Evolutionary conservation across 768 basidiomycete genomes (phyloP).

Genomic region (Cytidiella melzeri): DNA sequence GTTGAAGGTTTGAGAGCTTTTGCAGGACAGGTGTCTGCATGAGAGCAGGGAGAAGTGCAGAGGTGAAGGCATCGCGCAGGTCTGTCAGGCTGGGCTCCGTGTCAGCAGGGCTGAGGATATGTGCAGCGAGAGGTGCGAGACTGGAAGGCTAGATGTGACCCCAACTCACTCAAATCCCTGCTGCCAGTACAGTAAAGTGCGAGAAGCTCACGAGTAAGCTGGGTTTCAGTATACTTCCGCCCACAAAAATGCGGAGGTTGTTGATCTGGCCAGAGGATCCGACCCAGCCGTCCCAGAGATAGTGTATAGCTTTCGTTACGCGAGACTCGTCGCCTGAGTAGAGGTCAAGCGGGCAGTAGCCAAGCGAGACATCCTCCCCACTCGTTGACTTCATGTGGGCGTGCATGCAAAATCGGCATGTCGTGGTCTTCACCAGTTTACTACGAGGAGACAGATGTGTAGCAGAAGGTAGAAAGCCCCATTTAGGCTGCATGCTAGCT

Average conservation of each 20-base stretch:
- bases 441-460: slow-evolving; percentile 56
- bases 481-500: slow-evolving; percentile 73
- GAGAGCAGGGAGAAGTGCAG: slow-evolving; percentile 42
- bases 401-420: slow-evolving; percentile 94
- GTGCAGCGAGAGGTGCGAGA: slow-evolving; percentile 16
- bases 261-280: slow-evolving; percentile 60
- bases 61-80: slow-evolving; percentile 47
- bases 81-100: slow-evolving; percentile 14
- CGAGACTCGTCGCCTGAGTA: slow-evolving; percentile 68
- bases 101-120: slow-evolving; percentile 9
- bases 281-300: slow-evolving; percentile 71
- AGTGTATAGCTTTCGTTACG: slow-evolving; percentile 54
- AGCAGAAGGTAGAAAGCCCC: slow-evolving; percentile 81
- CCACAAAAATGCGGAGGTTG: slow-evolving; percentile 76
- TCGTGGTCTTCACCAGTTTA: slow-evolving; percentile 51
- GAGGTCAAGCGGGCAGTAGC: slow-evolving; percentile 89
- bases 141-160: slow-evolving; percentile 10
- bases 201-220: slow-evolving; percentile 40
- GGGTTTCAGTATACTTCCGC: slow-evolving; percentile 56
- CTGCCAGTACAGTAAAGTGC: background rate
- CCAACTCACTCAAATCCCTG: background rate
- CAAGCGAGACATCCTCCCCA: slow-evolving; percentile 32
- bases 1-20: slow-evolving; percentile 57
- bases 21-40: slow-evolving; percentile 45
- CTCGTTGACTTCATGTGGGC: slow-evolving; percentile 42